Conservation (phyloP, 257 asterid genomes). For the Lantana camara region DNA sequence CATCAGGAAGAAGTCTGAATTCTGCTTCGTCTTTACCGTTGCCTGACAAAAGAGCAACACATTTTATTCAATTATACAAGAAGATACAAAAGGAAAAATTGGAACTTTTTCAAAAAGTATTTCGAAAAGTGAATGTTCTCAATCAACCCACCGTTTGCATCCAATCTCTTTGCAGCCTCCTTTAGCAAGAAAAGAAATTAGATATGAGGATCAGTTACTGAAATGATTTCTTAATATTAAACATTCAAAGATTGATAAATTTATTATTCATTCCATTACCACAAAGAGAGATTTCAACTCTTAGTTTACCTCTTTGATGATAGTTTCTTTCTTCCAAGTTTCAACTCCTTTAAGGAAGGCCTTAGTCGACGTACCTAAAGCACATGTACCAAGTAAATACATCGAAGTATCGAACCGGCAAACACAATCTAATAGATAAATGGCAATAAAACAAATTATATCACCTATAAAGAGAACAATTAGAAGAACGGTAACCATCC, state of each 20-base stretch:
- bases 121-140: conserved; percentile 8
- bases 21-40: conserved; percentile 64
- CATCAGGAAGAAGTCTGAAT: conserved; percentile 78
- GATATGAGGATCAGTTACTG: no score
- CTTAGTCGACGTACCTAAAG: conserved; percentile 81
- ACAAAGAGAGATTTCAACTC: conserved; percentile 3
- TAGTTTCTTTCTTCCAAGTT: conserved; percentile 92
- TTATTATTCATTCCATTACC: neutral
- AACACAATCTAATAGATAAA: conserved; percentile 3
- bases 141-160: conserved; percentile 55
- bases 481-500: conserved; percentile 98
- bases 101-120: conserved; percentile 4
- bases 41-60: conserved; percentile 32
- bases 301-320: conserved; percentile 66
- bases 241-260: neutral
- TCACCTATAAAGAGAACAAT: conserved; percentile 85
- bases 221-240: neutral
- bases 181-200: conserved; percentile 34
- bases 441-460: conserved; percentile 14
- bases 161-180: conserved; percentile 65
- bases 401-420: neutral
- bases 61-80: conserved; percentile 17
- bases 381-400: conserved; percentile 27
- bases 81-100: neutral
- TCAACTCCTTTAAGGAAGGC: conserved; percentile 90